A percentile compares a stretch with the other conserved stretches of the same genome.
phyloP scores from a whole-genome alignment of 306 rosid genomes.

The Carpinus viminea region DNA sequence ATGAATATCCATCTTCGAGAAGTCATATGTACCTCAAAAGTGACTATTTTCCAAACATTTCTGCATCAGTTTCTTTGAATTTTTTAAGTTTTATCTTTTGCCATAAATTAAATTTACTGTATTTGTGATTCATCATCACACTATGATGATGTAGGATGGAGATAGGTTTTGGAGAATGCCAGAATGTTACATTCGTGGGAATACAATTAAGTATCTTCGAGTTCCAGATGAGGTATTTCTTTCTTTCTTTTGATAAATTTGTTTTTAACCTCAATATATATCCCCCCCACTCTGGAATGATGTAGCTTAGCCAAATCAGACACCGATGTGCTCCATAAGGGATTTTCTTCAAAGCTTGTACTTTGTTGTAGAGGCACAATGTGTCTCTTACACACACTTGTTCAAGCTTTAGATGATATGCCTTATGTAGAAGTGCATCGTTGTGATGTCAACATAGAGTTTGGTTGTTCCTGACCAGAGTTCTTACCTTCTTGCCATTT shows the following conservation, averaged over 20 bases:
- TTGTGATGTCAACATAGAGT: slow-evolving; percentile 57
- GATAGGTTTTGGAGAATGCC: slow-evolving; percentile 99
- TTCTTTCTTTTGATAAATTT: background rate
- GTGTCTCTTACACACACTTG: slow-evolving; percentile 7
- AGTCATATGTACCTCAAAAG: slow-evolving; percentile 93
- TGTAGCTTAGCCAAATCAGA: slow-evolving; percentile 71
- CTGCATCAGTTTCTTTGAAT: background rate
- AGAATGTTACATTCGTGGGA: slow-evolving; percentile 88
- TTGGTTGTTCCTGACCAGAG: slow-evolving; percentile 62
- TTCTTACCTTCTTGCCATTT: background rate
- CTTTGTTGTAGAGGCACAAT: slow-evolving; percentile 9
- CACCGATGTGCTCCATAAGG: slow-evolving; percentile 57
- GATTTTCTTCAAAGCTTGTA: slow-evolving; percentile 24
- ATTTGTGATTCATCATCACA: background rate
- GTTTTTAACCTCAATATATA: background rate
- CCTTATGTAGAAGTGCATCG: slow-evolving; percentile 56
- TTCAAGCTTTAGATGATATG: slow-evolving; percentile 30
- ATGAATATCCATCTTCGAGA: slow-evolving; percentile 97
- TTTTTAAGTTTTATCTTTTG: background rate
- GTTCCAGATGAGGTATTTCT: slow-evolving; percentile 77
- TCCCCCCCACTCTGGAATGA: background rate
- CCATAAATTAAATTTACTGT: slow-evolving; percentile 1
- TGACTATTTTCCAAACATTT: slow-evolving; percentile 21
- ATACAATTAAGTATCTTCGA: slow-evolving; percentile 86
- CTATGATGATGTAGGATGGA: slow-evolving; percentile 68